Base-by-base conservation (phyloP, 345 rosid species). In the Cardiospermum halicacabum region DNA sequence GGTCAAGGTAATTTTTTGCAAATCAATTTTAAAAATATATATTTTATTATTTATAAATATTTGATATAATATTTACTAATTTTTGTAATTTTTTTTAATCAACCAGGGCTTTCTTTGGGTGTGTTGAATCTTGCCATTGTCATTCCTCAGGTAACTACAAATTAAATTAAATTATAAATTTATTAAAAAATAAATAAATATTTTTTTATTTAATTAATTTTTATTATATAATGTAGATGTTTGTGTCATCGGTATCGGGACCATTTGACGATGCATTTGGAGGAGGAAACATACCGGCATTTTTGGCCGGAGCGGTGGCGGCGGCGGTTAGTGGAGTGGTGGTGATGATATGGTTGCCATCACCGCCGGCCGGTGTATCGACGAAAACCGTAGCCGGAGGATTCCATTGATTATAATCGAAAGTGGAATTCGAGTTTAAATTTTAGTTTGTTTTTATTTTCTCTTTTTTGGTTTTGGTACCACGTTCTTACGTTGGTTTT, bases 141-240 rank as follows among this genome's bases (percentile, higher is more conserved):
- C 28, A 40, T 88, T 47, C 98, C 98, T 11, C 97, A 92, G 87
- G 96, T 88, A 72, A n/a, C n/a, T n/a, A n/a, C n/a, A n/a, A n/a
- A n/a, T n/a, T n/a, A n/a, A n/a, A n/a, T n/a, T n/a, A n/a, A n/a
- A n/a, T n/a, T n/a, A n/a, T n/a, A n/a, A n/a, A n/a, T n/a, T n/a
- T n/a, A n/a, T n/a, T n/a, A n/a, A n/a, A n/a, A n/a, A n/a, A n/a
- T n/a, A n/a, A n/a, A n/a, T n/a, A n/a, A n/a, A n/a, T n/a, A n/a
- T n/a, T n/a, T n/a, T n/a, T n/a, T n/a, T n/a, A n/a, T n/a, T n/a
- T n/a, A n/a, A n/a, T n/a, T n/a, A n/a, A n/a, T n/a, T n/a, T n/a
- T n/a, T n/a, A n/a, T n/a, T n/a, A n/a, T n/a, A n/a, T n/a, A n/a
- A n/a, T 7, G n/a, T 71, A 92, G 96, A 89, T 92, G 87, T 0